A percentile compares a stretch with the other conserved stretches of the same genome.
Conservation (phyloP, 179 eudicot species). For the Heliamphora pulchella region DNA sequence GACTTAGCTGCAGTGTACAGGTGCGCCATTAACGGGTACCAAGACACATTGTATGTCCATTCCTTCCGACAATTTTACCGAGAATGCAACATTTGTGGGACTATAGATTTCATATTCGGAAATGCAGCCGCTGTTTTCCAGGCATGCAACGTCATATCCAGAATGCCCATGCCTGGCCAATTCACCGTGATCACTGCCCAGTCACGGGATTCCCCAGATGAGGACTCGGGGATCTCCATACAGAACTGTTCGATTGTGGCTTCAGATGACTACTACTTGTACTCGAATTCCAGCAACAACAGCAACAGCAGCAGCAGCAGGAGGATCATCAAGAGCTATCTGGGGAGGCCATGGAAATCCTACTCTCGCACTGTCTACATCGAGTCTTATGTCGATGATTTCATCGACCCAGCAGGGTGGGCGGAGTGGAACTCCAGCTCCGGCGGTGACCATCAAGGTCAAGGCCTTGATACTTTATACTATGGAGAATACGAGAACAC, state of each 20-base stretch:
- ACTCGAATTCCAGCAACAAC: not conserved
- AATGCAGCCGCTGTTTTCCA: constrained; percentile 86
- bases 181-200: constrained; percentile 79
- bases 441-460: constrained; percentile 14
- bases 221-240: constrained; percentile 65
- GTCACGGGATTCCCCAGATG: constrained; percentile 44
- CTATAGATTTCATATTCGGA: constrained; percentile 83
- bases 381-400: constrained; percentile 63
- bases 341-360: constrained; percentile 74
- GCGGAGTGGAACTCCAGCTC: constrained; percentile 28
- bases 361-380: constrained; percentile 55
- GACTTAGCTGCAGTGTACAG: constrained; percentile 69
- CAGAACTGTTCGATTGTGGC: constrained; percentile 69
- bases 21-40: constrained; percentile 65
- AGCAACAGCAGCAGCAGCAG: too few species aligned
- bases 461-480: constrained; percentile 44
- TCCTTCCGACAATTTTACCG: constrained; percentile 84
- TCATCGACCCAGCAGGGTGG: constrained; percentile 66
- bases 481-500: constrained; percentile 66
- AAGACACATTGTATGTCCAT: constrained; percentile 82
- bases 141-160: constrained; percentile 59
- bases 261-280: constrained; percentile 32
- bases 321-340: constrained; percentile 29
- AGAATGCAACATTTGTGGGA: constrained; percentile 81
- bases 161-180: constrained; percentile 68